These are phyloP conservation scores for Fusarium robinianum DNA, from an alignment of 2,329 filamentous ascomycete genomes.

Conservation along the genomic window DNA sequence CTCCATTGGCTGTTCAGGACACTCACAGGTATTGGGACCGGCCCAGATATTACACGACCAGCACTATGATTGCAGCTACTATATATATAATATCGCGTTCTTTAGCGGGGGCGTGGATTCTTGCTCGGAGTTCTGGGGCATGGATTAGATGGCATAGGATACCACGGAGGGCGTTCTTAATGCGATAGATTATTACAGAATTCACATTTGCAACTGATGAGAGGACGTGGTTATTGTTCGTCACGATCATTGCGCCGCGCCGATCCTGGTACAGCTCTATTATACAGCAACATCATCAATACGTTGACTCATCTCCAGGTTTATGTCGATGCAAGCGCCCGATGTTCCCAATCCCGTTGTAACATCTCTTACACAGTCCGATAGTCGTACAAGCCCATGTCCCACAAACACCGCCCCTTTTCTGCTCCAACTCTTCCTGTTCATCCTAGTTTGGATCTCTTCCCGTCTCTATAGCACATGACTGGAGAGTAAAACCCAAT, in stretches of 20 bases:
- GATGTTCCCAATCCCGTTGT: slow-evolving; percentile 26
- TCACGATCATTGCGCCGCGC: slow-evolving; percentile 23
- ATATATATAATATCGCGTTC: slow-evolving; percentile 7
- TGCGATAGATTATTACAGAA: slow-evolving; percentile 1
- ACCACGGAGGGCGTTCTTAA: slow-evolving; percentile 18
- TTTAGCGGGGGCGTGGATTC: slow-evolving; percentile 2
- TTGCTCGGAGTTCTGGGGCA: slow-evolving; percentile 26
- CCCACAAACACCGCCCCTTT: neutral
- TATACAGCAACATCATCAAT: slow-evolving; percentile 32
- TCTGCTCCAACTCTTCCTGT: neutral
- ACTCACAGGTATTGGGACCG: slow-evolving; percentile 63
- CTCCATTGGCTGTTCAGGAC: slow-evolving; percentile 66
- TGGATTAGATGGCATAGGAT: slow-evolving; percentile 11
- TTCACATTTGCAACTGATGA: slow-evolving; percentile 1
- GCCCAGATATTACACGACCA: slow-evolving; percentile 56
- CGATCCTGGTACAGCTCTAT: slow-evolving; percentile 34
- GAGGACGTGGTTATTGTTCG: slow-evolving; percentile 25
- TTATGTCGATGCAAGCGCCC: slow-evolving; percentile 24
- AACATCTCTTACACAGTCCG: slow-evolving; percentile 20
- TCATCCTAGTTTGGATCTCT: neutral
- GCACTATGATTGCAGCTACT: slow-evolving; percentile 20
- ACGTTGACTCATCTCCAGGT: slow-evolving; percentile 17
- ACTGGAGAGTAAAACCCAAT: too few relatives aligned
- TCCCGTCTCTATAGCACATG: too few relatives aligned
- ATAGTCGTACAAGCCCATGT: slow-evolving; percentile 25